Conservation (phyloP, 1,139 yeast genomes). For the Torulaspora pretoriensis region DNA sequence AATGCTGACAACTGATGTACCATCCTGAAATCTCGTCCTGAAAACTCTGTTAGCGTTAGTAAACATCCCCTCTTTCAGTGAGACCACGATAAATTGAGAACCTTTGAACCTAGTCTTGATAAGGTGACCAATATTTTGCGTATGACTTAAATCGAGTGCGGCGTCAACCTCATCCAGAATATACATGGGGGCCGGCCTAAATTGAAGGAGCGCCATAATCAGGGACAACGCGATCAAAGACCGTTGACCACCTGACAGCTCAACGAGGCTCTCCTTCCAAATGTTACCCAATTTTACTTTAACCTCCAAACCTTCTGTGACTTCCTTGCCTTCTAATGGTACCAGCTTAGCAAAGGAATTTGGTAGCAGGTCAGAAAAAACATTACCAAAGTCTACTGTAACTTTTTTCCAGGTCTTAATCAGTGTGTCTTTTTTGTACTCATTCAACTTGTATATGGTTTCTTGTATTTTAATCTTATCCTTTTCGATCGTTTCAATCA, state of each 20-base stretch:
- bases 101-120: constrained; percentile 93
- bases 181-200: constrained; percentile 98
- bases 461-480: constrained; percentile 88
- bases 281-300: constrained; percentile 86
- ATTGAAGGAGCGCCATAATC: constrained; percentile 84
- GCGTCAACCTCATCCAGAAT: constrained; percentile 97
- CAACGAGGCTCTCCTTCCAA: constrained; percentile 95
- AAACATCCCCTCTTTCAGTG: constrained; percentile 97
- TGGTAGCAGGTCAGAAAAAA: constrained; percentile 83
- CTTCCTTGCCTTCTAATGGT: constrained; percentile 72
- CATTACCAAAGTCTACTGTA: constrained; percentile 83
- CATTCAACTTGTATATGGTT: constrained; percentile 80
- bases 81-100: constrained; percentile 92
- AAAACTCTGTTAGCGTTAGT: constrained; percentile 94
- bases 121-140: constrained; percentile 94
- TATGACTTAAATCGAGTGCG: constrained; percentile 92
- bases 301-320: constrained; percentile 87
- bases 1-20: constrained; percentile 85
- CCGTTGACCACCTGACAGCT: constrained; percentile 95
- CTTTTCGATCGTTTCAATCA: constrained; percentile 84
- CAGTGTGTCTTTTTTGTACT: constrained; percentile 79
- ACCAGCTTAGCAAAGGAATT: constrained; percentile 88
- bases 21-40: constrained; percentile 91
- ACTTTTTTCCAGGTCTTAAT: constrained; percentile 84
- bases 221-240: constrained; percentile 88